Percentiles rank a stretch among this genome's conserved stretches.
These are phyloP conservation scores for Trypanosoma platydactyli DNA, from an alignment of 208 protist species.

Conservation along the genomic window DNA sequence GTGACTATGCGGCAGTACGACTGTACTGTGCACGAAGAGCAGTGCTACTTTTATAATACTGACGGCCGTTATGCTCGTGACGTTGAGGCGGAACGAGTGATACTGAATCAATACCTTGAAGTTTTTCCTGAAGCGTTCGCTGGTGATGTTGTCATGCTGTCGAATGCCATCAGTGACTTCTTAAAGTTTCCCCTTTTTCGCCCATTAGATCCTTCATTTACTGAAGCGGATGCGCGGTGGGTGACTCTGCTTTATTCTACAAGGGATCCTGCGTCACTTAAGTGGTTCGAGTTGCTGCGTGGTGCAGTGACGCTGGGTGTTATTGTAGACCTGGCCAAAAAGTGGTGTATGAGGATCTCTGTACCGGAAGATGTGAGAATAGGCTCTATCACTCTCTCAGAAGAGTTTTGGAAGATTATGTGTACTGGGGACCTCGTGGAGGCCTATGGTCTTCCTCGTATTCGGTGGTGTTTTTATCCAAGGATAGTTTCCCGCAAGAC, in stretches of 20 bases:
- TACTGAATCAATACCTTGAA: slow-evolving; percentile 67
- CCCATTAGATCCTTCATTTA: slow-evolving; percentile 66
- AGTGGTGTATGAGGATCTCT: slow-evolving; percentile 36
- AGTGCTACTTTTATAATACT: slow-evolving; percentile 95
- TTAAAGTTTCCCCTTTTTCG: slow-evolving; percentile 64
- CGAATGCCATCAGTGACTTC: slow-evolving; percentile 50
- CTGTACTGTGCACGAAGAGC: slow-evolving; percentile 88
- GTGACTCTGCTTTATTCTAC: slow-evolving; percentile 64
- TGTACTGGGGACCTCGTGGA: slow-evolving; percentile 48
- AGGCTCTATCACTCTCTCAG: slow-evolving; percentile 36
- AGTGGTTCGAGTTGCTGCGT: slow-evolving; percentile 46
- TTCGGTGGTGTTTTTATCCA: slow-evolving; percentile 38
- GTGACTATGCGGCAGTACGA: slow-evolving; percentile 57
- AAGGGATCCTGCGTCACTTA: slow-evolving; percentile 27
- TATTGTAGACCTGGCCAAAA: slow-evolving; percentile 42
- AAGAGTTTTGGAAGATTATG: slow-evolving; percentile 70
- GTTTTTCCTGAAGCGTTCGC: slow-evolving; percentile 25
- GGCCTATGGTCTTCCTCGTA: slow-evolving; percentile 61
- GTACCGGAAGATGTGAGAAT: slow-evolving; percentile 43
- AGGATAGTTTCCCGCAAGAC: slow-evolving; percentile 17
- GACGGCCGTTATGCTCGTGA: slow-evolving; percentile 80
- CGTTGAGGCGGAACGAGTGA: slow-evolving; percentile 76
- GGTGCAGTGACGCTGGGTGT: slow-evolving; percentile 40
- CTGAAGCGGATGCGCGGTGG: slow-evolving; percentile 69
- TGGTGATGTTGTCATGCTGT: slow-evolving; percentile 38